Evolutionary conservation across 1,284 basidiomycete genomes (phyloP), one percentile per base, ranked within the genome.

Genomic region (Ganoderma leucocontextum): DNA sequence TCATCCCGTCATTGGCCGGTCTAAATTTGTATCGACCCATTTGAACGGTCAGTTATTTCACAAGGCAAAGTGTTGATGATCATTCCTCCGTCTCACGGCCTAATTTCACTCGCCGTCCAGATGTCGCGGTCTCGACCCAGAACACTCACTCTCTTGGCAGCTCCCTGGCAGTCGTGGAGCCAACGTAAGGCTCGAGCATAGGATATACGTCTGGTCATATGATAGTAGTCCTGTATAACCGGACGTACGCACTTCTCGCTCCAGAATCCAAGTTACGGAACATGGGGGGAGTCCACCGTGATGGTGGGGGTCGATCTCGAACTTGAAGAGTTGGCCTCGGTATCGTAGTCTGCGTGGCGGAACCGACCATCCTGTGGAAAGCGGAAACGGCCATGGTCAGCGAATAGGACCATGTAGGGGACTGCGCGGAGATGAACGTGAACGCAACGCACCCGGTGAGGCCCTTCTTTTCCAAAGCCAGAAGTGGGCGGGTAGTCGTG

Each of bases 401-500:
- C 29, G 29, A 29, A 29, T 29, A 29, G 29, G 29, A 29, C 29
- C 29, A 29, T 29, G 29, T 29, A 29, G 29, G 29, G 29, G 29
- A 29, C 29, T 1, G 29, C 29, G 29, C 29, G 29, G 29, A 29
- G 1, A 29, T 29, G 29, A 2, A 29, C 29, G 29, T 29, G 29
- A 29, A 29, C 29, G 29, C 29, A 29, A 22, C 44, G n/a, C 44
- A 47, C 44, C 44, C 10, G 7, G n/a, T 47, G n/a, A 8, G 9
- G n/a, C 44, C n/a, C 44, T 12, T 25, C 47, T 13, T 52, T 52
- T 4, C 47, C 47, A 12, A 52, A 52, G 10, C 22, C 22, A 10
- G 47, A n/a, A 9, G 52, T 35, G n/a, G 25, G 36, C 5, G 64
- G 36, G 19, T 53, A 65, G 25, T 44, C 62, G 19, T 38, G 49